phyloP scores from a whole-genome alignment of 2,329 filamentous ascomycete species.

The Chalara sp. region DNA sequence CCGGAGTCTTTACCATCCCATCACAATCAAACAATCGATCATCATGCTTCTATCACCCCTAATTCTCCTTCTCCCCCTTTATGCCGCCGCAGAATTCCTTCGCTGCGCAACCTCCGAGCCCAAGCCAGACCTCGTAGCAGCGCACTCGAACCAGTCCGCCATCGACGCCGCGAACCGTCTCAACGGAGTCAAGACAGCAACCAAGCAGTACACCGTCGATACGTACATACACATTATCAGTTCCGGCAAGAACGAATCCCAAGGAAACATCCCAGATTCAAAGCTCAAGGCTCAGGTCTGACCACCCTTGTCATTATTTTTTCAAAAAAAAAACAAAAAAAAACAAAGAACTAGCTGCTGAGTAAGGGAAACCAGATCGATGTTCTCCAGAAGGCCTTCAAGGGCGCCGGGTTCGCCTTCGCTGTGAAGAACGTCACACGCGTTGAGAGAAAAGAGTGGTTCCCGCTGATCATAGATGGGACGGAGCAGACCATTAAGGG shows the following conservation, averaged over 20 bases:
- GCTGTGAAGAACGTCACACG: background rate
- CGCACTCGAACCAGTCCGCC: background rate
- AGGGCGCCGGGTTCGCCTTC: background rate
- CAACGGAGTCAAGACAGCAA: background rate
- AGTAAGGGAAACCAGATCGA: background rate
- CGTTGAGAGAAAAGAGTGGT: background rate
- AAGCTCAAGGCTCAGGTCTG: background rate
- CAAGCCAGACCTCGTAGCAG: background rate
- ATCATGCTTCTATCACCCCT: too few species aligned
- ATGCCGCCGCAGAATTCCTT: background rate
- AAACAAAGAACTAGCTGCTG: background rate
- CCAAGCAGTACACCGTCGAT: background rate
- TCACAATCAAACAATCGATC: too few species aligned
- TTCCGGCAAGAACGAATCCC: background rate
- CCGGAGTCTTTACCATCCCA: too few species aligned
- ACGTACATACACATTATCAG: background rate
- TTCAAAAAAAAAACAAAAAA: background rate
- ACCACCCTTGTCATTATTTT: background rate
- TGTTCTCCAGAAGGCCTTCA: background rate
- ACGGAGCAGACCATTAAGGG: background rate
- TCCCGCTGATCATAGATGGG: background rate
- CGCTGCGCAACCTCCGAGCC: background rate
- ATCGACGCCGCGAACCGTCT: background rate
- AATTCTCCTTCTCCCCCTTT: too few species aligned
- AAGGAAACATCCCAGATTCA: background rate